These are phyloP conservation scores for Breviolum minutum DNA, from an alignment of 73 alveolate genomes.

Conservation along the genomic window DNA sequence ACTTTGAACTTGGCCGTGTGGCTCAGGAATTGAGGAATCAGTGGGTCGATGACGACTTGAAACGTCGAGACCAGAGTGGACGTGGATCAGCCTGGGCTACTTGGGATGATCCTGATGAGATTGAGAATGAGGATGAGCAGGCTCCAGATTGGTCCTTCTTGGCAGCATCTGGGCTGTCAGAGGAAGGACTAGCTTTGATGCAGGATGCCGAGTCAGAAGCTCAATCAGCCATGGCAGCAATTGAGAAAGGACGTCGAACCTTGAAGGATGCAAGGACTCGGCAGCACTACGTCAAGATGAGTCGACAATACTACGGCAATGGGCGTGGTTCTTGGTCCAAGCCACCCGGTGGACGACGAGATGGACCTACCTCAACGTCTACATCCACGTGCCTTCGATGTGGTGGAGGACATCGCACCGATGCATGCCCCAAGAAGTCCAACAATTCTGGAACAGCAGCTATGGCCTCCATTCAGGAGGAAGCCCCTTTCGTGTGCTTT, in stretches of 20 bases:
- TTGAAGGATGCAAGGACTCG: not conserved
- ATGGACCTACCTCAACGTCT: not conserved
- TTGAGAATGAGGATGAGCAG: not conserved
- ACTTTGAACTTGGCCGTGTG: not conserved
- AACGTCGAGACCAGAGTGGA: not conserved
- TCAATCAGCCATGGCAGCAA: not conserved
- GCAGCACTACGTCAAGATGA: not conserved
- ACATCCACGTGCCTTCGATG: not conserved
- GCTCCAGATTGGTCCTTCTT: too few species aligned
- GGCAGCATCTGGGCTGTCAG: not conserved
- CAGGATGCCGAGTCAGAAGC: not conserved
- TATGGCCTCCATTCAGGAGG: not conserved
- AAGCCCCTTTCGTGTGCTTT: not conserved
- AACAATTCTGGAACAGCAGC: not conserved
- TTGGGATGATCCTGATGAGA: not conserved
- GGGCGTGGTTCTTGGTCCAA: not conserved
- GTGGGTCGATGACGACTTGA: not conserved
- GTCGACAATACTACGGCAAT: constrained; percentile 11
- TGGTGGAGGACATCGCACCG: not conserved
- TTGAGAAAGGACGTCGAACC: not conserved
- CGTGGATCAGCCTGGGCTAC: not conserved
- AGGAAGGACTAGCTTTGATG: not conserved
- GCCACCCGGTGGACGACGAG: not conserved
- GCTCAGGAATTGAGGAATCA: constrained; percentile 6
- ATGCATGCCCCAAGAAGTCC: not conserved